Conservation (phyloP, 306 rosid species). For the Spatholobus suberectus region DNA sequence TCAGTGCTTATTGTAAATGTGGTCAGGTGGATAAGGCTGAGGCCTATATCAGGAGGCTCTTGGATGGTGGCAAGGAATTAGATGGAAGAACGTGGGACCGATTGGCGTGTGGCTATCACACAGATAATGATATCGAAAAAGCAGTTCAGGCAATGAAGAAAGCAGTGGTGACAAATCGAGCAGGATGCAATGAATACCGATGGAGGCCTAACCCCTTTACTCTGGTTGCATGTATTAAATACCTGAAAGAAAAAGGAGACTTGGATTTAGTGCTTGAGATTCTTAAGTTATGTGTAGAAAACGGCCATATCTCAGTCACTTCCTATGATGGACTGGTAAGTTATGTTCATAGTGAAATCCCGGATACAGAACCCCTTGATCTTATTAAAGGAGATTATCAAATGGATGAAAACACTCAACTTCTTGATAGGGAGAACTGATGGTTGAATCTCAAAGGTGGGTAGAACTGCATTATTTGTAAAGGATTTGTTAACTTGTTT, state of each 20-base stretch:
- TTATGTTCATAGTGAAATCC: slow-evolving; percentile 44
- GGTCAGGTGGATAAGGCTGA: slow-evolving; percentile 66
- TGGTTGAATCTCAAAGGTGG: slow-evolving; percentile 27
- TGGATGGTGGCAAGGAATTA: slow-evolving; percentile 55
- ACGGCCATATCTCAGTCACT: slow-evolving; percentile 26
- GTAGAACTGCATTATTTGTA: slow-evolving; percentile 14
- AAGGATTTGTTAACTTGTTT: slow-evolving; percentile 4
- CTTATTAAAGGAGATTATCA: slow-evolving; percentile 34
- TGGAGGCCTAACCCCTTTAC: slow-evolving; percentile 43
- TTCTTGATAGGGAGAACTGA: slow-evolving; percentile 21
- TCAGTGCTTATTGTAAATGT: slow-evolving; percentile 61
- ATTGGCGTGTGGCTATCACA: slow-evolving; percentile 54
- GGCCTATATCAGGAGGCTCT: slow-evolving; percentile 51
- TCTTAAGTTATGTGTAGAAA: slow-evolving; percentile 43
- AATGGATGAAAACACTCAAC: background rate
- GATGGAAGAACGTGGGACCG: slow-evolving; percentile 56
- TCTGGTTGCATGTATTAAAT: slow-evolving; percentile 57
- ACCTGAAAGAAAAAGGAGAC: slow-evolving; percentile 64
- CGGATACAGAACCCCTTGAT: slow-evolving; percentile 40
- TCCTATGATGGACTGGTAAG: slow-evolving; percentile 44
- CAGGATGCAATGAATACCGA: no score
- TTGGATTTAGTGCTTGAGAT: slow-evolving; percentile 58
- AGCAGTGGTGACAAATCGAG: slow-evolving; percentile 40
- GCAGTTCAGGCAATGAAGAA: slow-evolving; percentile 67
- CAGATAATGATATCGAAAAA: slow-evolving; percentile 53